Evolutionary conservation across 441 rosid species (phyloP), one percentile per base, ranked within the genome.

Genomic region (Codiaeum variegatum): DNA sequence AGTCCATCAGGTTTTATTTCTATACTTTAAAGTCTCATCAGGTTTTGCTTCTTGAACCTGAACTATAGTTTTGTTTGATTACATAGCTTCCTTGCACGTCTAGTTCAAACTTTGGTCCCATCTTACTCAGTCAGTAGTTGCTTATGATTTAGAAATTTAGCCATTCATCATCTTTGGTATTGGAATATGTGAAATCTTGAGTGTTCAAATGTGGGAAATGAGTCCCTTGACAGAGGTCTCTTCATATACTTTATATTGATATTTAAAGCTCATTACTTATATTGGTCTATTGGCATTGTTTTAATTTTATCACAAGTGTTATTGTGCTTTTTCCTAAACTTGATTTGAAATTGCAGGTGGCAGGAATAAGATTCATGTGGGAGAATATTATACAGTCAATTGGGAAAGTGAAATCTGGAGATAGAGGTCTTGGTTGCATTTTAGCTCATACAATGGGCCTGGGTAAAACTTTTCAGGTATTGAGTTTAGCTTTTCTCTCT

Each of bases 381-480:
- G 99, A 96, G 87, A 96, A 96, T 79, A 91, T 96, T 69, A 80
- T 94, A 69, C 98, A 96, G 86, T 91, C 98, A 75, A 83, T 91
- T 81, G 85, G 80, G 71, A 92, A 85, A 80, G 92, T 88, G 72
- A 96, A 83, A 84, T 90, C 96, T 68, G 98, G 99, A 70, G 99
- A 94, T 80, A 94, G 83, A 79, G 99, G 99, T 76, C 97, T 96
- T 68, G 99, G 99, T 63, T 96, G 99, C 87, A 96, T 96, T 84
- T 82, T 96, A 80, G 99, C 99, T 67, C 98, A 96, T 80, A 96
- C 97, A 71, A 96, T 96, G 99, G 99, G 99, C 75, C 97, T 96
- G 54, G 99, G 99, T 62, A 96, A 96, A 92, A 96, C 99, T 72
- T 86, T 96, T 78, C 99, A 96, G 97, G 99, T 96, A 83, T 63